Conservation (phyloP, 208 protist species). For the Balamuthia mandrillaris region DNA sequence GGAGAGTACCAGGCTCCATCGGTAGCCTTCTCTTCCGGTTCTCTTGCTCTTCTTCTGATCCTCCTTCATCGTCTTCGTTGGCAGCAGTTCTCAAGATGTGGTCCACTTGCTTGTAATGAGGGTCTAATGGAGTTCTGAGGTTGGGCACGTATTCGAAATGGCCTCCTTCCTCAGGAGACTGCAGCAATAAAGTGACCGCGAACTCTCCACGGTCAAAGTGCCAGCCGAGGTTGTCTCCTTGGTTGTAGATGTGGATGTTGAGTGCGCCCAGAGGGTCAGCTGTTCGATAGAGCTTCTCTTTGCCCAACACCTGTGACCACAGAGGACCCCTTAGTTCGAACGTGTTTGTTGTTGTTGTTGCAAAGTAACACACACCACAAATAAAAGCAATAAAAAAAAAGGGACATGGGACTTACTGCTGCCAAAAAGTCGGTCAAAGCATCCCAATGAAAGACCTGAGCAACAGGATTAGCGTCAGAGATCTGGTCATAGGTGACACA, state of each 20-base stretch:
- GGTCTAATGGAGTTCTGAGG: neutral
- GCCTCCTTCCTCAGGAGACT: neutral
- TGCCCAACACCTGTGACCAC: neutral
- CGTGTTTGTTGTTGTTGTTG: too few species aligned
- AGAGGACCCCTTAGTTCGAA: too few species aligned
- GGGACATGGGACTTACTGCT: too few species aligned
- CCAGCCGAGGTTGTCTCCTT: neutral
- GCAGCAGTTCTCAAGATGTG: neutral
- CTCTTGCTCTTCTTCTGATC: neutral
- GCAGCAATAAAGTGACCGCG: slow-evolving; percentile 1
- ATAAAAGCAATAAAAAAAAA: too few species aligned
- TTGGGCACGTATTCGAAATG: slow-evolving; percentile 19
- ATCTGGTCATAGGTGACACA: slow-evolving; percentile 28
- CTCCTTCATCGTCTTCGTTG: neutral
- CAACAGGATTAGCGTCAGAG: neutral
- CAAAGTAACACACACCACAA: too few species aligned
- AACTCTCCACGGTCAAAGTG: slow-evolving; percentile 30
- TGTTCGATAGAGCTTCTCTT: slow-evolving; percentile 9
- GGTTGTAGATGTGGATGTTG: neutral
- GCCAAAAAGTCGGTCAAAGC: neutral
- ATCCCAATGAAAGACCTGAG: neutral
- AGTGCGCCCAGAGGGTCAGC: neutral
- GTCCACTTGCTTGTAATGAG: neutral
- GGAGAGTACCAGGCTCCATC: neutral
- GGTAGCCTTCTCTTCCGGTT: neutral